Percentiles rank a stretch among this genome's conserved stretches.
Evolutionary conservation across 805 yeast genomes (phyloP).

Genomic region (Wickerhamiella kazuoi): DNA sequence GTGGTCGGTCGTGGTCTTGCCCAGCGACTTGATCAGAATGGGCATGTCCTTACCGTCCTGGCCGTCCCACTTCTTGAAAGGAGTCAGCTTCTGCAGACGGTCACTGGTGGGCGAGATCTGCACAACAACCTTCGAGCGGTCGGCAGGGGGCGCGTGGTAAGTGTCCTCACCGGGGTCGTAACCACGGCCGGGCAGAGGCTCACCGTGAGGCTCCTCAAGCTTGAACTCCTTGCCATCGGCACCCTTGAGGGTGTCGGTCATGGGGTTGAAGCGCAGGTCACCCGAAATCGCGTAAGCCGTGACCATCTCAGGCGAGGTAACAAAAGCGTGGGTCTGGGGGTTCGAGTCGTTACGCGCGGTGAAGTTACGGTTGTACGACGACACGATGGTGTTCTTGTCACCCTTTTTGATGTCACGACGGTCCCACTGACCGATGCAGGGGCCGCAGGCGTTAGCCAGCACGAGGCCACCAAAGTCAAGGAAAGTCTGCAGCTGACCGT

Average conservation of each 20-base stretch:
- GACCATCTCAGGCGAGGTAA: conserved; percentile 91
- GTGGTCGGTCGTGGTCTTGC: conserved; percentile 98
- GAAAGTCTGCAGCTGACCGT: conserved; percentile 78
- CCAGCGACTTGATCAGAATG: conserved; percentile 86
- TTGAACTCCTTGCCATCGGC: conserved; percentile 80
- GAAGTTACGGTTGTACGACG: conserved; percentile 96
- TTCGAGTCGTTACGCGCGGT: conserved; percentile 96
- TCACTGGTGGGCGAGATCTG: conserved; percentile 76
- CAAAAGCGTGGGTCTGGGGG: conserved; percentile 92
- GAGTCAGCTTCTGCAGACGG: conserved; percentile 86
- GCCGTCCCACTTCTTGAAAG: conserved; percentile 94
- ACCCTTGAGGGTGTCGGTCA: conserved; percentile 76
- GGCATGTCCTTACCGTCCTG: conserved; percentile 80
- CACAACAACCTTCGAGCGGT: conserved; percentile 59
- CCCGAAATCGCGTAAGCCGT: conserved; percentile 94
- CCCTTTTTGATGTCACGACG: conserved; percentile 83
- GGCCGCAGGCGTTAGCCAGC: conserved; percentile 96
- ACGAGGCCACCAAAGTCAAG: conserved; percentile 86
- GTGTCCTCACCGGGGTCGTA: conserved; percentile 89
- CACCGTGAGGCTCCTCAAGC: conserved; percentile 75
- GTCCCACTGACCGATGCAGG: conserved; percentile 99
- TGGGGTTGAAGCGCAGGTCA: conserved; percentile 89
- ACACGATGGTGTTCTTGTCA: conserved; percentile 89
- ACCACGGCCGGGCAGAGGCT: conserved; percentile 76
- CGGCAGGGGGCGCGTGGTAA: conserved; percentile 91